Evolutionary conservation across 768 basidiomycete species (phyloP), one percentile per base, ranked within the genome.

Genomic region (Leccinum truebloodii): DNA sequence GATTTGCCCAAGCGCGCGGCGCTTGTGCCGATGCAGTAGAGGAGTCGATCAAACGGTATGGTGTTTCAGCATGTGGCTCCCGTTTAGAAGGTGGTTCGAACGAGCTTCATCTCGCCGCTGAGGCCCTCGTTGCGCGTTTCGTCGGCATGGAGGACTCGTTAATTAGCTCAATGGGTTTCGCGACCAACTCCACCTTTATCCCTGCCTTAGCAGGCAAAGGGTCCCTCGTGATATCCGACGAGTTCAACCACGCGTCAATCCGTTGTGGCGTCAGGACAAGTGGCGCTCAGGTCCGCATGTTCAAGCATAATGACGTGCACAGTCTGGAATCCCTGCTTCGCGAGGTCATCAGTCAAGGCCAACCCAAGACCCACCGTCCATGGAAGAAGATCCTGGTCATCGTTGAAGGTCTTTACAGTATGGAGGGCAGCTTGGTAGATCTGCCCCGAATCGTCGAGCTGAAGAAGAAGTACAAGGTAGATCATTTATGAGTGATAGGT

Each of bases 381-480:
- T 98, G 97, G 97, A 97, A 96, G 80, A 98, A 96, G 80, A 98
- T 99, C 62, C 75, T 99, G 41, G 65, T 99, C 49, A 85, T 97
- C 57, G 94, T 98, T 14, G 97, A 99, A 73, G 97, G 97, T 3
- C 75, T 99, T 49, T 98, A 94, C 78, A 94, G 92, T 62, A 99
- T 99, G 97, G 97, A 98, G 76, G 97, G 97, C n/a, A 95, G 92
- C 9, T 68, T 98, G 65, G 86, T 90, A 37, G 86, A 98, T 72
- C 69, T 99, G 48, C 97, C 95, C 4, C 80, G 69, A 12, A 78
- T 99, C 57, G 67, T 98, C 59, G 89, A 90, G 64, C 81, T 99
- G 55, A 98, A 97, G 81, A 82, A 88, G 73, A 90, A 88, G 71
- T 98, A 97, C 83, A 98, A 98, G 86, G 96, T 95, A 41, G 34